These are phyloP conservation scores for Crithidia bombi DNA, from an alignment of 208 protist species.

Conservation along the genomic window DNA sequence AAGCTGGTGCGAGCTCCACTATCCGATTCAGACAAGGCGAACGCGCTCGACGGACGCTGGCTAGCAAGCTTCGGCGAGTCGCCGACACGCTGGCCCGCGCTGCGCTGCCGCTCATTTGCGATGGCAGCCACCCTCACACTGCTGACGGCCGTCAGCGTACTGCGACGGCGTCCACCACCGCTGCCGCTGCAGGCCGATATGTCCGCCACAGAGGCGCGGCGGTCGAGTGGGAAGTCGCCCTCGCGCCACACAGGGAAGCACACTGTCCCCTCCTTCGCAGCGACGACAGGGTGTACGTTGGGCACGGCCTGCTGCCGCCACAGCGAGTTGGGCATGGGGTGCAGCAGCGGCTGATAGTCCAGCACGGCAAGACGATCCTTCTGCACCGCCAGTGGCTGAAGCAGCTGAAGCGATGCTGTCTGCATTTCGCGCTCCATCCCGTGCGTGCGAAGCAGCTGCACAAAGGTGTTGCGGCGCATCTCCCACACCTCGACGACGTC, in stretches of 20 bases:
- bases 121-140: constrained; percentile 16
- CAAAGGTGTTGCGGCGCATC: constrained; percentile 56
- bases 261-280: constrained; percentile 23
- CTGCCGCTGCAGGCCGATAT: constrained; percentile 7
- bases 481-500: constrained; percentile 79
- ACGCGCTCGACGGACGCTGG: constrained; percentile 5
- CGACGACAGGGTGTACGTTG: constrained; percentile 71
- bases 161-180: constrained; percentile 15
- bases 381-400: constrained; percentile 67
- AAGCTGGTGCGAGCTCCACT: constrained; percentile 18
- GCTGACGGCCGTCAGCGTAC: constrained; percentile 14
- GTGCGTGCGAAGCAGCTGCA: constrained; percentile 64
- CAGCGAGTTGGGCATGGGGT: constrained; percentile 71
- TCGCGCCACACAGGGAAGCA: constrained; percentile 76
- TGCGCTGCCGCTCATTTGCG: constrained; percentile 30
- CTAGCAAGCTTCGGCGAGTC: constrained; percentile 22
- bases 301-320: constrained; percentile 67
- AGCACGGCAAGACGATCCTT: constrained; percentile 42
- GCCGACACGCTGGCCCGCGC: constrained; percentile 6
- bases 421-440: constrained; percentile 58
- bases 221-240: constrained; percentile 60
- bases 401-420: constrained; percentile 61
- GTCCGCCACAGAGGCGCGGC: constrained; percentile 21
- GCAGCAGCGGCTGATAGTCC: constrained; percentile 77
- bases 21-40: constrained; percentile 19